Evolutionary conservation across 2,329 filamentous ascomycete genomes (phyloP).

Genomic region (Microdochium bolleyi): DNA sequence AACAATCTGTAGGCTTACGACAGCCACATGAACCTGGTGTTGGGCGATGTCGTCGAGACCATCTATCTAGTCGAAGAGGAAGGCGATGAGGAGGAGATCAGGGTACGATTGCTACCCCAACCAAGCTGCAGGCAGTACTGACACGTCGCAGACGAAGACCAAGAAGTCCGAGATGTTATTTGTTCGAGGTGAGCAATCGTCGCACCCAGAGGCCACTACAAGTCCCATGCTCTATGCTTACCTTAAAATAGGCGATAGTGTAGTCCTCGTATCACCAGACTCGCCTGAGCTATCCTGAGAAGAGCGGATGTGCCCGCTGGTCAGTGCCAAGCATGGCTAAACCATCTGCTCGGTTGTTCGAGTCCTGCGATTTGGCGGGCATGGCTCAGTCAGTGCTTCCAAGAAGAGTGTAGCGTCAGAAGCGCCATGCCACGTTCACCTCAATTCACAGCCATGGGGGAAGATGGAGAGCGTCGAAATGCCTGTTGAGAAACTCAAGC

Average conservation of each 20-base stretch:
- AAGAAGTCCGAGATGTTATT: constrained; percentile 99
- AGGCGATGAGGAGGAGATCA: constrained; percentile 70
- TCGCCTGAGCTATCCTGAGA: constrained; percentile 18
- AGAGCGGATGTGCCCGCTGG: background rate
- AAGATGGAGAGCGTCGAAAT: too few species aligned
- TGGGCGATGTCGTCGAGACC: constrained; percentile 95
- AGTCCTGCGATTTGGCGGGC: too few species aligned
- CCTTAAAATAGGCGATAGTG: constrained; percentile 52
- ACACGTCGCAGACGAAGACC: constrained; percentile 64
- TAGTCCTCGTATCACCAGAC: constrained; percentile 63
- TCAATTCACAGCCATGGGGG: too few species aligned
- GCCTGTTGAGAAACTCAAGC: too few species aligned
- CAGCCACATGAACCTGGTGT: constrained; percentile 93
- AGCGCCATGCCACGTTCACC: too few species aligned
- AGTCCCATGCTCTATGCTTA: background rate
- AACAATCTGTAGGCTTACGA: constrained; percentile 71
- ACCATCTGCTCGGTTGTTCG: too few species aligned
- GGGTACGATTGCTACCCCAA: constrained; percentile 39
- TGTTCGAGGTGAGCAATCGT: constrained; percentile 65
- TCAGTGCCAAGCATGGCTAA: background rate
- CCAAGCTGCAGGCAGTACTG: constrained; percentile 1
- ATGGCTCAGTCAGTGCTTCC: too few species aligned
- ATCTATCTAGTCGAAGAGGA: constrained; percentile 90
- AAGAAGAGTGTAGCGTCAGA: too few species aligned
- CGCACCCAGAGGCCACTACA: constrained; percentile 5